These are phyloP conservation scores for Calonectria multiphialidica DNA, from an alignment of 2,329 filamentous ascomycete species.

Conservation along the genomic window DNA sequence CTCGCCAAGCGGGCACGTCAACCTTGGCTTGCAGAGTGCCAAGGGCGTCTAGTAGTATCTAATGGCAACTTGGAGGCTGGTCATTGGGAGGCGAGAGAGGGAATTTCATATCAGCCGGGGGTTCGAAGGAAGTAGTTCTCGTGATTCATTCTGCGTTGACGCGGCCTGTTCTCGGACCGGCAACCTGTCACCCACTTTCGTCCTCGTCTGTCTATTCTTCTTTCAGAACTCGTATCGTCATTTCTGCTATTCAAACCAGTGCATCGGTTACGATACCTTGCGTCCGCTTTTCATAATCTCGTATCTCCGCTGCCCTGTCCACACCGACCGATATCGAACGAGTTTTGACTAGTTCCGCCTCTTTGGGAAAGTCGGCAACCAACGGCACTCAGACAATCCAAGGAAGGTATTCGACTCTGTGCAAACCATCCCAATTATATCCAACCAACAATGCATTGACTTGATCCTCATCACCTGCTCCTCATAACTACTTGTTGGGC, in stretches of 20 bases:
- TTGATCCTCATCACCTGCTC: neutral
- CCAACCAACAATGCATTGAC: neutral
- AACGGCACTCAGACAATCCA: neutral
- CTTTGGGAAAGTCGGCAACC: neutral
- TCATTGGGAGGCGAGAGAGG: neutral
- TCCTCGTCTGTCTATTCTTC: neutral
- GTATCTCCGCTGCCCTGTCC: neutral
- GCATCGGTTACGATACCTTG: neutral
- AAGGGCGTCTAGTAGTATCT: neutral
- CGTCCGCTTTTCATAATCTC: neutral
- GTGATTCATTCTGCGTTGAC: neutral
- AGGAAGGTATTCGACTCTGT: neutral
- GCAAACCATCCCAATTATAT: neutral
- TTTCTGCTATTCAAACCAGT: neutral
- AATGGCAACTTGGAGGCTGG: neutral
- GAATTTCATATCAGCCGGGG: neutral
- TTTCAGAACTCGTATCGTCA: neutral
- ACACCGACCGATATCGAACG: neutral
- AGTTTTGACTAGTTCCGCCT: neutral
- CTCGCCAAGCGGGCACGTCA: neutral
- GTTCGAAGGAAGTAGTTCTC: neutral
- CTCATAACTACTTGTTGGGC: neutral
- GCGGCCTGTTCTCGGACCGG: neutral
- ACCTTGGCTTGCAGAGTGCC: constrained; percentile 27
- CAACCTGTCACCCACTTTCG: neutral